Conservation (phyloP, 1,284 basidiomycete species). For the Cutaneotrichosporon daszewskae region DNA sequence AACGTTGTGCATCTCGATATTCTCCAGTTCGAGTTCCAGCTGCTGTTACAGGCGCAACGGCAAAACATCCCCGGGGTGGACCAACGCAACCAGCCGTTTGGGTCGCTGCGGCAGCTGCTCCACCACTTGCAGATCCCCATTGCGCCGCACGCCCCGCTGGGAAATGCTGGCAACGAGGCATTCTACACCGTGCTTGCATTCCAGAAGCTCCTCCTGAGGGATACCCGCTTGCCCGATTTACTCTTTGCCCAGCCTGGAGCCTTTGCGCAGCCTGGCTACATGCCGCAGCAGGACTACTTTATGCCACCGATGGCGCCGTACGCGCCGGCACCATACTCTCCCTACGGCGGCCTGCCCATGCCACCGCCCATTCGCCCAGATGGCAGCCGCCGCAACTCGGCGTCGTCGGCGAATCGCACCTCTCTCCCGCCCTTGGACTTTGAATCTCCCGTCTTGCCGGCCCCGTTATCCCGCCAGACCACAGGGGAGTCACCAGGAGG, state of each 20-base stretch:
- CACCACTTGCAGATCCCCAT: slow-evolving; percentile 45
- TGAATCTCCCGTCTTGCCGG: slow-evolving; percentile 18
- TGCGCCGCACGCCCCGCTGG: slow-evolving; percentile 39
- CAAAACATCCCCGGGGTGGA: slow-evolving; percentile 31
- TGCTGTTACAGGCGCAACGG: slow-evolving; percentile 36
- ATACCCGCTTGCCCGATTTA: slow-evolving; percentile 36
- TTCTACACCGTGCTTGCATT: slow-evolving; percentile 48
- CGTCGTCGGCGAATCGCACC: slow-evolving; percentile 14
- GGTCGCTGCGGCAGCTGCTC: slow-evolving; percentile 33
- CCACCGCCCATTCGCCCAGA: slow-evolving; percentile 14
- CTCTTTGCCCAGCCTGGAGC: slow-evolving; percentile 24
- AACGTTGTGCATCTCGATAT: slow-evolving; percentile 69
- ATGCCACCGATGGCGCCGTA: slow-evolving; percentile 3
- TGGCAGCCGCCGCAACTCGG: slow-evolving; percentile 10
- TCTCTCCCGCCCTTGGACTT: slow-evolving; percentile 9
- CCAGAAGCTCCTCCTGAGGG: slow-evolving; percentile 46
- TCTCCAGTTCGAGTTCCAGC: slow-evolving; percentile 36
- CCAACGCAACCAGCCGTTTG: slow-evolving; percentile 33
- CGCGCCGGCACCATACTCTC: slow-evolving; percentile 6
- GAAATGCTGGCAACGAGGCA: slow-evolving; percentile 48
- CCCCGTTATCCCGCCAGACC: slow-evolving; percentile 12
- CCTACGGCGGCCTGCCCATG: slow-evolving; percentile 14
- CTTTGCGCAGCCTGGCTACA: slow-evolving; percentile 11
- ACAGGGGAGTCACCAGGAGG: slow-evolving; percentile 12
- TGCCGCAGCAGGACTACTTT: slow-evolving; percentile 1